Percentiles rank a stretch among this genome's conserved stretches.
These are phyloP conservation scores for Penicillium polonicum DNA, from an alignment of 2,329 filamentous ascomycete genomes.

Conservation along the genomic window DNA sequence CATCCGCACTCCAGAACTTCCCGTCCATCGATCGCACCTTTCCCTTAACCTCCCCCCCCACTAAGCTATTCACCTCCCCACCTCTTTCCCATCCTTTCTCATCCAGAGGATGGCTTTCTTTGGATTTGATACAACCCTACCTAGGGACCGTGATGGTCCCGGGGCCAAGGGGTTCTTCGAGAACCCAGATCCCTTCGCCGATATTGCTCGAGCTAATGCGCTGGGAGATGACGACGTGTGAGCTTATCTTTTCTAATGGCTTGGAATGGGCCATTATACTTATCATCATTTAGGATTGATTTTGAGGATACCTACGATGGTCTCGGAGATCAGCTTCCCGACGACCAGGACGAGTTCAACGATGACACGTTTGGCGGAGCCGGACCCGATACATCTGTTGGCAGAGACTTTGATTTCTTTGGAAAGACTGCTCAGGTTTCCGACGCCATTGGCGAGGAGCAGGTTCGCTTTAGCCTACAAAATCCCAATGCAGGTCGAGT, in stretches of 20 bases:
- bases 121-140: constrained; percentile 73
- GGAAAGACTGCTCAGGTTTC: constrained; percentile 86
- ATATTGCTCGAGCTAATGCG: constrained; percentile 62
- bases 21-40: constrained; percentile 9
- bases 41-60: constrained; percentile 9
- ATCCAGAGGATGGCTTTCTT: constrained; percentile 73
- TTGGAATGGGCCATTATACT: not conserved
- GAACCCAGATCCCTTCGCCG: constrained; percentile 84
- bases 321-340: constrained; percentile 83
- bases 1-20: constrained; percentile 21
- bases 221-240: constrained; percentile 62
- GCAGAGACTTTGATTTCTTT: constrained; percentile 97
- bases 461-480: constrained; percentile 76
- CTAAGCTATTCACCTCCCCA: constrained; percentile 17
- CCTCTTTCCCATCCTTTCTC: constrained; percentile 4
- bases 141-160: constrained; percentile 60
- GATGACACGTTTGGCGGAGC: constrained; percentile 78
- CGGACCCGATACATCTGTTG: constrained; percentile 56
- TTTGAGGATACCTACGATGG: constrained; percentile 99
- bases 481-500: constrained; percentile 53
- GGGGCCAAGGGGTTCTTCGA: constrained; percentile 72
- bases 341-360: constrained; percentile 91
- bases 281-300: constrained; percentile 58
- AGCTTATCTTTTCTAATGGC: constrained; percentile 40
- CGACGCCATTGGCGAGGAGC: constrained; percentile 84